These are phyloP conservation scores for Sporormia fimetaria DNA, from an alignment of 495 filamentous ascomycete species.

Conservation along the genomic window DNA sequence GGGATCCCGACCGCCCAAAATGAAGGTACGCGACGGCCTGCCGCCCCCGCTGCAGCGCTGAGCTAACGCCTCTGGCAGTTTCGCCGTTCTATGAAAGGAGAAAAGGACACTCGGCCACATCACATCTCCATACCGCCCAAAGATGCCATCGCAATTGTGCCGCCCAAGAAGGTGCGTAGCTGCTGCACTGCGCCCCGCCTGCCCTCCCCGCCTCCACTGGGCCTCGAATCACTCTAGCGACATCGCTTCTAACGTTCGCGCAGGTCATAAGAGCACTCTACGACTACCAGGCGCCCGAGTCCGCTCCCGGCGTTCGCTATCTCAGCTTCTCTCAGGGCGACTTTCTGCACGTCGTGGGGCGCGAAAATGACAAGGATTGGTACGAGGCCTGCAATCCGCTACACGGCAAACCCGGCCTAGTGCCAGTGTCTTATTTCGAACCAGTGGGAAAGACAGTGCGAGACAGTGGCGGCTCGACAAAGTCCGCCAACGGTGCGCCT, in stretches of 20 bases:
- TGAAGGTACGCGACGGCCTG: slow-evolving; percentile 23
- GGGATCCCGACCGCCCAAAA: neutral
- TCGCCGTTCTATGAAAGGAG: slow-evolving; percentile 33
- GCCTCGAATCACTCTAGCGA: slow-evolving; percentile 24
- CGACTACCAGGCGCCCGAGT: slow-evolving; percentile 62
- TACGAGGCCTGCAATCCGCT: slow-evolving; percentile 98
- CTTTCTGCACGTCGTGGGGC: slow-evolving; percentile 96
- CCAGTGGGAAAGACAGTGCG: slow-evolving; percentile 79
- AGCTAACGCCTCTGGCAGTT: slow-evolving; percentile 28
- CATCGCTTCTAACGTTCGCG: slow-evolving; percentile 9
- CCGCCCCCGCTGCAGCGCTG: neutral
- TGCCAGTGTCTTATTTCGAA: slow-evolving; percentile 89
- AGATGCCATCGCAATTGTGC: slow-evolving; percentile 84
- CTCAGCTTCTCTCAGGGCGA: slow-evolving; percentile 86
- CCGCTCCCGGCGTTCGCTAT: slow-evolving; percentile 47
- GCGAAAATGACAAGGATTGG: slow-evolving; percentile 90
- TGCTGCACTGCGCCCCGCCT: neutral
- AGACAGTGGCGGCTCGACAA: slow-evolving; percentile 69
- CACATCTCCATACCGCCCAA: slow-evolving; percentile 87
- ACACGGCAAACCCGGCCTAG: slow-evolving; percentile 76
- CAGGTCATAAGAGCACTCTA: slow-evolving; percentile 96
- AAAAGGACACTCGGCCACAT: slow-evolving; percentile 47
- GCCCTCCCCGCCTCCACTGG: slow-evolving; percentile 12
- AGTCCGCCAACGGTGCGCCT: slow-evolving; percentile 31
- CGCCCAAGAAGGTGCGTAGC: slow-evolving; percentile 80